Conservation (phyloP, 768 basidiomycete species). For the Pholiota molesta region DNA sequence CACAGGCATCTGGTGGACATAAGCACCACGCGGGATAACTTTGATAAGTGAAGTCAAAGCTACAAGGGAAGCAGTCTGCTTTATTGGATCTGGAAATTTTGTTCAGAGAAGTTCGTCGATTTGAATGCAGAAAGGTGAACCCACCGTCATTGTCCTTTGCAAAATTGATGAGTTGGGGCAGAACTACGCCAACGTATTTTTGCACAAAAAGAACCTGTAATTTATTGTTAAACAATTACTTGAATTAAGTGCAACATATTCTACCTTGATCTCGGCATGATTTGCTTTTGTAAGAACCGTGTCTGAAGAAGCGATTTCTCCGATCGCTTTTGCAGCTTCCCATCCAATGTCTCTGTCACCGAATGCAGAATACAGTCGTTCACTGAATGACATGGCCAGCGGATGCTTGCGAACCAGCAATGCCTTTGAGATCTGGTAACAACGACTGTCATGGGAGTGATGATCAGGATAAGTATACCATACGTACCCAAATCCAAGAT, state of each 20-base stretch:
- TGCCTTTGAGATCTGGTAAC: constrained; percentile 70
- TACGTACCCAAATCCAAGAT: constrained; percentile 71
- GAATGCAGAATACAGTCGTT: constrained; percentile 72
- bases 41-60: constrained; percentile 83
- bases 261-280: constrained; percentile 76
- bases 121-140: constrained; percentile 21
- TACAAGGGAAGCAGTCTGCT: constrained; percentile 75
- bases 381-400: constrained; percentile 54
- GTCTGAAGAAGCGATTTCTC: constrained; percentile 64
- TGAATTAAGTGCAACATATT: constrained; percentile 17
- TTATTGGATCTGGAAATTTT: constrained; percentile 41
- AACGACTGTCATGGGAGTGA: not conserved
- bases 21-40: constrained; percentile 76
- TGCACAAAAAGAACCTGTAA: constrained; percentile 75
- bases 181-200: constrained; percentile 68
- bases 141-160: constrained; percentile 59
- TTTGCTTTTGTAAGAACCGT: constrained; percentile 74
- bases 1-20: constrained; percentile 65
- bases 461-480: not conserved
- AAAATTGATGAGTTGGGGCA: constrained; percentile 76
- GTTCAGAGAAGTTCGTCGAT: not conserved
- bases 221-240: not conserved
- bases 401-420: constrained; percentile 77
- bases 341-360: constrained; percentile 64
- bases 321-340: constrained; percentile 78